Evolutionary conservation across 305 asterid genomes (phyloP).

Genomic region (Coffea humblotiana): DNA sequence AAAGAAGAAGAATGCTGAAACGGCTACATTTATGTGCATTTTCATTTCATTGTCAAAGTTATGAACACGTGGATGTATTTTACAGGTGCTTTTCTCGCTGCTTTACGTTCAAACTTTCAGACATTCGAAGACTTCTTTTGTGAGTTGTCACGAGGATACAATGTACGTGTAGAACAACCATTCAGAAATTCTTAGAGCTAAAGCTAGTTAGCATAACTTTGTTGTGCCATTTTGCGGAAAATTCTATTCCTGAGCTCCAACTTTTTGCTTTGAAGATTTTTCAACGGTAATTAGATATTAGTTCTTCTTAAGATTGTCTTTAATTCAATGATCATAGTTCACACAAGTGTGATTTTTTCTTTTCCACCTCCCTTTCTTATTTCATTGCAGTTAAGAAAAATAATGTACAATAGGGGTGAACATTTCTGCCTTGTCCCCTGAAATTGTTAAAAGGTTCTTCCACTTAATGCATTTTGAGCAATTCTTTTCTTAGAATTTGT

Average conservation of each 20-base stretch:
- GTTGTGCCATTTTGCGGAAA: constrained; percentile 30
- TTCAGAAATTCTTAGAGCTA: constrained; percentile 2
- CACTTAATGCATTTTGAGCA: background rate
- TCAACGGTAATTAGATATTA: background rate
- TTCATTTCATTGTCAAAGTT: background rate
- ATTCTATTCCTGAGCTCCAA: constrained; percentile 16
- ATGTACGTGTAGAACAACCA: constrained; percentile 9
- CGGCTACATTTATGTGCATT: background rate
- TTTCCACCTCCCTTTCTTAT: background rate
- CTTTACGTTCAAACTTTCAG: constrained; percentile 70
- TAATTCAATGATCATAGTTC: background rate
- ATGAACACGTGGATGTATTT: constrained; percentile 14
- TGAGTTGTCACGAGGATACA: constrained; percentile 20
- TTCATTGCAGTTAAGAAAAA: background rate
- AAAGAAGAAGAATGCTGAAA: background rate
- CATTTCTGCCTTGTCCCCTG: background rate
- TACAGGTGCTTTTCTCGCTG: constrained; percentile 68
- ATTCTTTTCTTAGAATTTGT: background rate
- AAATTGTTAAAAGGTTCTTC: background rate
- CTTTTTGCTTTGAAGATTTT: constrained; percentile 8
- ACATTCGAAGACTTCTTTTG: constrained; percentile 73
- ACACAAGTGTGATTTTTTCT: background rate
- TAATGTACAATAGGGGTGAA: constrained; percentile 11
- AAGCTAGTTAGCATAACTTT: constrained; percentile 20
- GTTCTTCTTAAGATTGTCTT: background rate